These are phyloP conservation scores for Ascochyta pisi DNA, from an alignment of 2,329 filamentous ascomycete species.

Conservation along the genomic window DNA sequence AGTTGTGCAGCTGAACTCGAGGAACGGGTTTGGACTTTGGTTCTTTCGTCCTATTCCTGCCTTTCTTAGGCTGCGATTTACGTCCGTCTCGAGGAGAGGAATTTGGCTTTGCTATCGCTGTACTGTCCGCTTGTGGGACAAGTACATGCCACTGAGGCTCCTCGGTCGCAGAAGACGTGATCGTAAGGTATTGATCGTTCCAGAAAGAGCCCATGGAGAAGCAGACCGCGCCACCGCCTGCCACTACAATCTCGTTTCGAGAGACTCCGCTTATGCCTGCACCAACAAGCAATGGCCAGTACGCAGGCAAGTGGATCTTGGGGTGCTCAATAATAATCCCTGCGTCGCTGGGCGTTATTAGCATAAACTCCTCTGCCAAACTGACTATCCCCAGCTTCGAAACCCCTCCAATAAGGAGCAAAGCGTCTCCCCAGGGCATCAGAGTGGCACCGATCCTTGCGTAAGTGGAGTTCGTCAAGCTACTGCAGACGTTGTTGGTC, in stretches of 20 bases:
- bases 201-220: conserved; percentile 91
- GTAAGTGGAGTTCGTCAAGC: conserved; percentile 34
- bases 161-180: conserved; percentile 25
- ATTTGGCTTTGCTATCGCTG: conserved; percentile 19
- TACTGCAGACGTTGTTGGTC: conserved; percentile 32
- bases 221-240: conserved; percentile 84
- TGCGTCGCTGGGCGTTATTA: conserved; percentile 29
- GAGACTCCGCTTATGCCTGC: conserved; percentile 62
- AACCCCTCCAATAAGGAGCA: conserved; percentile 63
- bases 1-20: conserved; percentile 59
- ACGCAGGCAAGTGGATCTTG: conserved; percentile 36
- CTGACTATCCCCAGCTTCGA: conserved; percentile 36
- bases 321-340: conserved; percentile 29
- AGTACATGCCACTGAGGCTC: conserved; percentile 27
- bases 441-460: conserved; percentile 61
- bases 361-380: conserved; percentile 37
- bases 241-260: conserved; percentile 63
- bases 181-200: conserved; percentile 58
- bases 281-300: conserved; percentile 74
- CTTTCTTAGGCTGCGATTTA: conserved; percentile 23
- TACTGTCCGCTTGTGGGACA: conserved; percentile 18
- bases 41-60: conserved; percentile 15
- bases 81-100: not conserved
- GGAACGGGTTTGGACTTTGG: conserved; percentile 52
- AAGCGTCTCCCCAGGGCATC: conserved; percentile 53